Conservation (phyloP, 805 yeast species). For the Candida schatavii region DNA sequence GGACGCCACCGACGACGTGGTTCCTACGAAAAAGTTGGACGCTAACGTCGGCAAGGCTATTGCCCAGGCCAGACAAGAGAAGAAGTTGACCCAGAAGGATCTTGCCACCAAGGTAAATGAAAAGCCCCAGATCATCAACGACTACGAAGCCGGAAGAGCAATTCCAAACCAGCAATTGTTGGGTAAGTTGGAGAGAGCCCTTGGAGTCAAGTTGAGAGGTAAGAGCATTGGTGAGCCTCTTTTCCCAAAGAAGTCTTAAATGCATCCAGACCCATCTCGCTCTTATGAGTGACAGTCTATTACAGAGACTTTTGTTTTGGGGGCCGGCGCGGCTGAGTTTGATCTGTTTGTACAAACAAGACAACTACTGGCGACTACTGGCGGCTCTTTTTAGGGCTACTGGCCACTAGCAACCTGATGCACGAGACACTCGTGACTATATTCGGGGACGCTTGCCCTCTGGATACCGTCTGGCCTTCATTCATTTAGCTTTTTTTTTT, state of each 20-base stretch:
- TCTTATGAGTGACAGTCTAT: no score
- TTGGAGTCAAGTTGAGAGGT: slow-evolving; percentile 95
- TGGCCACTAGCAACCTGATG: no score
- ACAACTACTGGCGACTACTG: no score
- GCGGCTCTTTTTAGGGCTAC: no score
- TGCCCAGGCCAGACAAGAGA: slow-evolving; percentile 79
- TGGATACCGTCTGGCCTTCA: no score
- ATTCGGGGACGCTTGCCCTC: no score
- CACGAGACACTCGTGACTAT: no score
- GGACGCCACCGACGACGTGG: slow-evolving; percentile 91
- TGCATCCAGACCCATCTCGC: neutral
- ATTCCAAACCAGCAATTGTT: slow-evolving; percentile 93
- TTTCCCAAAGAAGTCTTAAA: slow-evolving; percentile 50
- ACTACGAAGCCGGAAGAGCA: slow-evolving; percentile 96
- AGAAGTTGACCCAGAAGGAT: slow-evolving; percentile 90
- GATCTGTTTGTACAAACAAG: no score
- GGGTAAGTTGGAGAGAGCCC: slow-evolving; percentile 87
- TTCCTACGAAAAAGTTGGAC: slow-evolving; percentile 86
- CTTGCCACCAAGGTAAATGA: slow-evolving; percentile 94
- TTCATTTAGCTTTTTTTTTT: no score
- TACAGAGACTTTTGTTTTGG: no score
- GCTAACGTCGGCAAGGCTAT: slow-evolving; percentile 84
- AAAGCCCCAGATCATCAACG: slow-evolving; percentile 92
- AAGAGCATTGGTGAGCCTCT: slow-evolving; percentile 92
- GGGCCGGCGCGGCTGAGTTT: no score